phyloP scores from a whole-genome alignment of 2,329 filamentous ascomycete genomes.

The Venturia oleaginea region DNA sequence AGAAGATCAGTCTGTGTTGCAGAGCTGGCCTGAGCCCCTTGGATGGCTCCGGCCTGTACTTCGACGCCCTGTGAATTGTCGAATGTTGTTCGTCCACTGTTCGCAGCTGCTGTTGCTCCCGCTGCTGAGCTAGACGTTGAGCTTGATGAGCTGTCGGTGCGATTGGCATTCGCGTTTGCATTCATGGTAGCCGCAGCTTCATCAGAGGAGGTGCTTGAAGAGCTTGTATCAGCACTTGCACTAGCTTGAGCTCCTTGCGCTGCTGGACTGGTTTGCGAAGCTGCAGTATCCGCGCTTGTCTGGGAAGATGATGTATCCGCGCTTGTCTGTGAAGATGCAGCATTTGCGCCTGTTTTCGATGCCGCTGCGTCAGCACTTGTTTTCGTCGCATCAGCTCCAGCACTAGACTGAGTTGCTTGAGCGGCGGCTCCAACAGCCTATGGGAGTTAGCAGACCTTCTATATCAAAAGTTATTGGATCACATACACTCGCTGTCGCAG shows the following conservation, averaged over 20 bases:
- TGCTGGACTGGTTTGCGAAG: not conserved
- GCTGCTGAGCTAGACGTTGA: not conserved
- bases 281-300: not conserved
- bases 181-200: not conserved
- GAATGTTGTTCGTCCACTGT: not conserved
- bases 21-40: not conserved
- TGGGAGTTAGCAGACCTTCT: no score
- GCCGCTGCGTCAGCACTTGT: not conserved
- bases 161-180: not conserved
- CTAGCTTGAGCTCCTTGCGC: not conserved
- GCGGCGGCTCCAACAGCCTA: not conserved
- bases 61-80: constrained; percentile 7
- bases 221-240: not conserved
- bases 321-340: not conserved
- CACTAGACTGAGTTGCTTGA: not conserved
- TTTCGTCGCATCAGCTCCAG: not conserved
- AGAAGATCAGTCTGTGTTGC: not conserved
- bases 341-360: not conserved
- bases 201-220: not conserved
- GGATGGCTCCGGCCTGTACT: not conserved
- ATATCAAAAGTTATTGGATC: not conserved
- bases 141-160: not conserved
- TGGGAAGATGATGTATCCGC: not conserved
- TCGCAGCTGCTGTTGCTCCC: constrained; percentile 1
- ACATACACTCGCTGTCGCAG: not conserved